Conservation (phyloP, 768 basidiomycete genomes). For the Mycena galopus region DNA sequence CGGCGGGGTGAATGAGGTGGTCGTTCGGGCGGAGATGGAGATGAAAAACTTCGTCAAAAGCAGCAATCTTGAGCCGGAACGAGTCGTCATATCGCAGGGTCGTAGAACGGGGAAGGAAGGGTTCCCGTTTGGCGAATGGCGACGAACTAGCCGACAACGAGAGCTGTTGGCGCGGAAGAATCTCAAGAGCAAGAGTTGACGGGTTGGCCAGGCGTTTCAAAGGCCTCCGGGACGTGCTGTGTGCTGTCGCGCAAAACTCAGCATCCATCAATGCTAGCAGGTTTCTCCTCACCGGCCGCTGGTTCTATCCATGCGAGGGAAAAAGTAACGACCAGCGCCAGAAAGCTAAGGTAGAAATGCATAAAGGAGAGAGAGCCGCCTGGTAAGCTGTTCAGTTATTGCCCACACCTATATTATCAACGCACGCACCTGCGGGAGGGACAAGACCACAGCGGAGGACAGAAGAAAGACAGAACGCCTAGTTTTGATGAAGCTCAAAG, state of each 20-base stretch:
- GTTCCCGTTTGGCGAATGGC: slow-evolving; percentile 49
- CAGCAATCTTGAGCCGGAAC: slow-evolving; percentile 76
- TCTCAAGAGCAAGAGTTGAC: slow-evolving; percentile 65
- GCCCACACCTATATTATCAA: neutral
- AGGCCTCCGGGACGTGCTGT: slow-evolving; percentile 60
- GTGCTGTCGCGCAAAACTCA: slow-evolving; percentile 51
- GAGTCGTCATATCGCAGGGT: slow-evolving; percentile 76
- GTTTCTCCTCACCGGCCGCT: slow-evolving; percentile 47
- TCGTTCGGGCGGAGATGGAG: slow-evolving; percentile 85
- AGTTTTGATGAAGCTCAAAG: too few species aligned
- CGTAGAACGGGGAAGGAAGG: slow-evolving; percentile 52
- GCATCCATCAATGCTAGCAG: slow-evolving; percentile 4
- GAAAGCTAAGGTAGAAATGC: slow-evolving; percentile 47
- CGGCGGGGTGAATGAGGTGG: slow-evolving; percentile 83
- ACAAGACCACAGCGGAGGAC: slow-evolving; percentile 11
- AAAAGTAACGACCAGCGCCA: slow-evolving; percentile 62
- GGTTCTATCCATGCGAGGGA: slow-evolving; percentile 49
- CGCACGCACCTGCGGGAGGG: slow-evolving; percentile 3
- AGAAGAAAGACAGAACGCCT: neutral
- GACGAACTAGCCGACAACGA: slow-evolving; percentile 35
- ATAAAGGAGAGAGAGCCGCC: slow-evolving; percentile 47
- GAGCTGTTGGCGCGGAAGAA: slow-evolving; percentile 61
- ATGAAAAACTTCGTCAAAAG: slow-evolving; percentile 74
- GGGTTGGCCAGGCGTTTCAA: slow-evolving; percentile 66
- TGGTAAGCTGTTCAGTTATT: too few species aligned